phyloP scores from a whole-genome alignment of 225 moss, liverwort and hornwort species.

The Rhytidiadelphus loreus region DNA sequence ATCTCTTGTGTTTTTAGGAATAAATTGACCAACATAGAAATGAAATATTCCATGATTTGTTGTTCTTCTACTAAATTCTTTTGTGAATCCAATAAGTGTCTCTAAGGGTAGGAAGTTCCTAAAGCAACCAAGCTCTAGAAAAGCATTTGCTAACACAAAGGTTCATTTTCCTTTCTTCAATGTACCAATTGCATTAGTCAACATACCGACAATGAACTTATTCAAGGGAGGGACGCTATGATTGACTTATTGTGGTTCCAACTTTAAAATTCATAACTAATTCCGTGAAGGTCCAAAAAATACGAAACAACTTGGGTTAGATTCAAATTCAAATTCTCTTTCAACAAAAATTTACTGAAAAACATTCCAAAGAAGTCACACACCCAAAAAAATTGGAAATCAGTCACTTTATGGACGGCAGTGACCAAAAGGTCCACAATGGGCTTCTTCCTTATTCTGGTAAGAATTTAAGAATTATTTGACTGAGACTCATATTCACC shows the following conservation, averaged over 20 bases:
- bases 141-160: fast-evolving
- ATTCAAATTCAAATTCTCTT: no score
- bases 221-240: fast-evolving
- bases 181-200: background rate
- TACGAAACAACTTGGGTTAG: background rate
- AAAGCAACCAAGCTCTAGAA: fast-evolving
- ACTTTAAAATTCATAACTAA: background rate
- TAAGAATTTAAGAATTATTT: background rate
- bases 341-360: fast-evolving
- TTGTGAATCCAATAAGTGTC: background rate
- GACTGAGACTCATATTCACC: background rate
- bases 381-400: background rate
- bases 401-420: fast-evolving
- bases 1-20: background rate
- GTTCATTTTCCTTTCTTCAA: no score
- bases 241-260: no score
- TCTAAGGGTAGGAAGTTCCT: no score
- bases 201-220: background rate
- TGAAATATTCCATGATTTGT: background rate
- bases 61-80: background rate
- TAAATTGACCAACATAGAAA: background rate
- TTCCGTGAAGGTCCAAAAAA: background rate
- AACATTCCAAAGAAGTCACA: background rate
- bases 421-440: background rate
- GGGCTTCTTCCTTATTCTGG: background rate